These are phyloP conservation scores for Spathaspora hagerdaliae DNA, from an alignment of 805 yeast genomes.

Conservation along the genomic window DNA sequence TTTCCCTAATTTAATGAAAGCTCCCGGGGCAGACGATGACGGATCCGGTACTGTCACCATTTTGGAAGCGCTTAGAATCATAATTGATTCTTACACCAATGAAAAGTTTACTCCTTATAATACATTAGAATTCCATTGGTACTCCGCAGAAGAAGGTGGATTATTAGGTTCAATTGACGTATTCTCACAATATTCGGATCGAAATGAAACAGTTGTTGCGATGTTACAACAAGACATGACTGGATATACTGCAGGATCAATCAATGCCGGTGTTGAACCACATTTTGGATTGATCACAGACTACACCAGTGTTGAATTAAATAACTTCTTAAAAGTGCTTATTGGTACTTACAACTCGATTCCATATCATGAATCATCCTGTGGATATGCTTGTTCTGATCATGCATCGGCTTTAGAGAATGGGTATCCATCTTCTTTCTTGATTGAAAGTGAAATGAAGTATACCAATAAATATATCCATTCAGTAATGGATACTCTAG, in stretches of 20 bases:
- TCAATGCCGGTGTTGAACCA: constrained; percentile 49
- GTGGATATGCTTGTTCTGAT: constrained; percentile 94
- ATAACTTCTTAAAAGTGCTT: constrained; percentile 57
- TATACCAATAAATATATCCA: constrained; percentile 70
- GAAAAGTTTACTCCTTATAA: constrained; percentile 54
- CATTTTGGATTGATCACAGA: constrained; percentile 81
- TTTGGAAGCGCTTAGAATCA: constrained; percentile 68
- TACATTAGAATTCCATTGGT: constrained; percentile 89
- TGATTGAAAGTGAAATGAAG: constrained; percentile 71
- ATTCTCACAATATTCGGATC: constrained; percentile 49
- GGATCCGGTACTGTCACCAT: constrained; percentile 84
- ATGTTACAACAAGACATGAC: constrained; percentile 97
- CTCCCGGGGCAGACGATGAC: constrained; percentile 96
- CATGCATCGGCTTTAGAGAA: constrained; percentile 80
- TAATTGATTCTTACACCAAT: constrained; percentile 34
- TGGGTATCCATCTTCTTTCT: constrained; percentile 83
- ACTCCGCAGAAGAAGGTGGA: constrained; percentile 94
- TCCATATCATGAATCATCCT: constrained; percentile 67
- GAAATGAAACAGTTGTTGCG: constrained; percentile 57
- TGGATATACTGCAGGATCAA: constrained; percentile 59
- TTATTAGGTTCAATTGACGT: constrained; percentile 81
- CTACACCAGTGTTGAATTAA: constrained; percentile 53
- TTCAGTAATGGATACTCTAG: constrained; percentile 74
- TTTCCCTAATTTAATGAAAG: constrained; percentile 61
- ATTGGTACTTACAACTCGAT: constrained; percentile 62